Conservation (phyloP, 352 stramenopile genomes). For the Phytophthora quininea region DNA sequence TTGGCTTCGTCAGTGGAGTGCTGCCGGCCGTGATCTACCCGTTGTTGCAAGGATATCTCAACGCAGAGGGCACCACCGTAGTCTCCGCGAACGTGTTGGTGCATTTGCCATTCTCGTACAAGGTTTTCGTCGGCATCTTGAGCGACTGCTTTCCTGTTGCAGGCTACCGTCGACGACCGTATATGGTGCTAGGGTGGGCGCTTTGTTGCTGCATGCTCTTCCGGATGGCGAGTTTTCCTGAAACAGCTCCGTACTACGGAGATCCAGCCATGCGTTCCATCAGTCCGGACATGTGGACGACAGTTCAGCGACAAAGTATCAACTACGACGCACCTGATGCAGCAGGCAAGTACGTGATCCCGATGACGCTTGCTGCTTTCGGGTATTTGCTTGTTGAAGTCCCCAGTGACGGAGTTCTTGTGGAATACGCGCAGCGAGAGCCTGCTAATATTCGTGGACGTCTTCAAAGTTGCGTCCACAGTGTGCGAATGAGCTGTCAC, state of each 20-base stretch:
- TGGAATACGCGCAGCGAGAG: slow-evolving; percentile 63
- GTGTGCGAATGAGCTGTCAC: slow-evolving; percentile 47
- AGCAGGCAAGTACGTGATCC: slow-evolving; percentile 53
- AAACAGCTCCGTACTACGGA: slow-evolving; percentile 53
- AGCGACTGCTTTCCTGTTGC: slow-evolving; percentile 60
- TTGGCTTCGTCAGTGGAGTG: slow-evolving; percentile 49
- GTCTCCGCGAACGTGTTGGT: slow-evolving; percentile 49
- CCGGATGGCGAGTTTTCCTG: slow-evolving; percentile 43
- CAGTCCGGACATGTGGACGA: slow-evolving; percentile 31
- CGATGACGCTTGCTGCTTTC: slow-evolving; percentile 70
- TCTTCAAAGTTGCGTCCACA: slow-evolving; percentile 59
- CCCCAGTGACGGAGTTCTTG: slow-evolving; percentile 57
- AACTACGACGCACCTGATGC: slow-evolving; percentile 42
- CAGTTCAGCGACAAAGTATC: slow-evolving; percentile 32
- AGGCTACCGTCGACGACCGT: slow-evolving; percentile 53
- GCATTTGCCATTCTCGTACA: slow-evolving; percentile 58
- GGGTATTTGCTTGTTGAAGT: slow-evolving; percentile 63
- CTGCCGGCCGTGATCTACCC: slow-evolving; percentile 55
- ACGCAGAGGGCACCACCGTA: slow-evolving; percentile 53
- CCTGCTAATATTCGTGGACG: slow-evolving; percentile 49
- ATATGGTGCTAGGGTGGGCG: slow-evolving; percentile 59
- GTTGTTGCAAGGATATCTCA: slow-evolving; percentile 49
- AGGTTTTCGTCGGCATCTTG: slow-evolving; percentile 55
- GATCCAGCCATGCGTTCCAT: slow-evolving; percentile 35
- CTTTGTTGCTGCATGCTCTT: slow-evolving; percentile 53